Evolutionary conservation across 2,329 filamentous ascomycete genomes (phyloP).

Genomic region (Mycosphaerella sp.): DNA sequence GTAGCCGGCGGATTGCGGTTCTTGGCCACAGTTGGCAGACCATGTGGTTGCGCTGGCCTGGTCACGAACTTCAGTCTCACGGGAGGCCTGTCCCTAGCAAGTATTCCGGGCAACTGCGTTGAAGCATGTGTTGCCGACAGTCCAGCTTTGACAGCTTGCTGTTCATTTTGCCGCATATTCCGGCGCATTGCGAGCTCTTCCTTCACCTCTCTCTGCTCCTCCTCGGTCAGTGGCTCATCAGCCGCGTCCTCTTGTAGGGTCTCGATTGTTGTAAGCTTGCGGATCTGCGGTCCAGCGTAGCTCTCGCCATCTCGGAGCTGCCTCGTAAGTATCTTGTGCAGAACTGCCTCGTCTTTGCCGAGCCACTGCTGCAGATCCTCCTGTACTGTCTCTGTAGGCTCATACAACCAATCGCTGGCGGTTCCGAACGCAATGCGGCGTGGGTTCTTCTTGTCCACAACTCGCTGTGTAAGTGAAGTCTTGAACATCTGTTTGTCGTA

Average conservation of each 20-base stretch:
- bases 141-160: conserved; percentile 53
- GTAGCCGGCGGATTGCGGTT: not conserved
- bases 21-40: not conserved
- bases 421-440: conserved; percentile 57
- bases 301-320: conserved; percentile 57
- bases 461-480: conserved; percentile 67
- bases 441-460: conserved; percentile 78
- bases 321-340: conserved; percentile 58
- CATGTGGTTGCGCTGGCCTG: not conserved
- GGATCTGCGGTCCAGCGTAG: conserved; percentile 32
- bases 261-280: conserved; percentile 32
- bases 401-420: conserved; percentile 51
- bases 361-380: conserved; percentile 45
- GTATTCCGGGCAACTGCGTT: not conserved
- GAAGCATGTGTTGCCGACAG: conserved; percentile 47
- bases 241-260: conserved; percentile 31
- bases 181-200: conserved; percentile 42
- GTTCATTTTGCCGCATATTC: conserved; percentile 46
- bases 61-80: not conserved
- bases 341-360: conserved; percentile 54
- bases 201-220: conserved; percentile 29
- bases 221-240: conserved; percentile 30
- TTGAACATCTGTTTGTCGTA: conserved; percentile 77
- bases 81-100: not conserved
- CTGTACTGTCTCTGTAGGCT: conserved; percentile 49